These are phyloP conservation scores for Metarhizium album DNA, from an alignment of 2,329 filamentous ascomycete genomes.

Conservation along the genomic window DNA sequence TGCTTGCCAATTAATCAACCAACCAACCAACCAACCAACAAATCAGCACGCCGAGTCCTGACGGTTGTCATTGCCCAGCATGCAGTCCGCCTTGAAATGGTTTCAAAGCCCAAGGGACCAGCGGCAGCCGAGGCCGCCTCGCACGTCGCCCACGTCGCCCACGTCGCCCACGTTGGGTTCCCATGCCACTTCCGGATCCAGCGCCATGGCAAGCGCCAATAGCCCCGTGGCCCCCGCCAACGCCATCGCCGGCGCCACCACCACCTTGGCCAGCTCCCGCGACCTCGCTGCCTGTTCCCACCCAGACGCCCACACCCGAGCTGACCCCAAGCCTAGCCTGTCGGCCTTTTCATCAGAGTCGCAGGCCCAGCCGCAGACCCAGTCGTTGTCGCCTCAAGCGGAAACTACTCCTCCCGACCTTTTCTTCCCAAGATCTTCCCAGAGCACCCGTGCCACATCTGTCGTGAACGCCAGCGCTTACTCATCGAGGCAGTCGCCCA, in stretches of 20 bases:
- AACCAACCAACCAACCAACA: too few species aligned
- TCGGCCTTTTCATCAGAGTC: constrained; percentile 20
- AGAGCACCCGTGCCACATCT: constrained; percentile 7
- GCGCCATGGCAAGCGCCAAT: constrained; percentile 3
- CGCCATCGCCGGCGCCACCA: constrained; percentile 4
- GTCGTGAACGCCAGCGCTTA: constrained; percentile 11
- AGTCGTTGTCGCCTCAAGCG: constrained; percentile 26
- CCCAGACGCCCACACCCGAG: constrained; percentile 10
- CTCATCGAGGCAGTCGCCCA: constrained; percentile 26
- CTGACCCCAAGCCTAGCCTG: constrained; percentile 19
- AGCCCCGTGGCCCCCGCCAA: constrained; percentile 2
- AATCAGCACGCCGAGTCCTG: too few species aligned
- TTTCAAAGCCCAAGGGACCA: constrained; percentile 18
- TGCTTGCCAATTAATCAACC: too few species aligned
- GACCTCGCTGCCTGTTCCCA: constrained; percentile 11
- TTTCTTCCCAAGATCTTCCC: constrained; percentile 11
- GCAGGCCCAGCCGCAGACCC: constrained; percentile 12
- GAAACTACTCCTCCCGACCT: constrained; percentile 16
- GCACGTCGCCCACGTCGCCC: background rate
- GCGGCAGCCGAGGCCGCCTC: background rate
- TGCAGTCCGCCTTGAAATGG: constrained; percentile 17
- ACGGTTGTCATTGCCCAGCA: too few species aligned
- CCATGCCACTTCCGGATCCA: background rate
- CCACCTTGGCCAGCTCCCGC: constrained; percentile 5
- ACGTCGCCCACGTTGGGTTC: background rate